Conservation (phyloP, 2,329 filamentous ascomycete species). For the Gaeumannomyces tritici region DNA sequence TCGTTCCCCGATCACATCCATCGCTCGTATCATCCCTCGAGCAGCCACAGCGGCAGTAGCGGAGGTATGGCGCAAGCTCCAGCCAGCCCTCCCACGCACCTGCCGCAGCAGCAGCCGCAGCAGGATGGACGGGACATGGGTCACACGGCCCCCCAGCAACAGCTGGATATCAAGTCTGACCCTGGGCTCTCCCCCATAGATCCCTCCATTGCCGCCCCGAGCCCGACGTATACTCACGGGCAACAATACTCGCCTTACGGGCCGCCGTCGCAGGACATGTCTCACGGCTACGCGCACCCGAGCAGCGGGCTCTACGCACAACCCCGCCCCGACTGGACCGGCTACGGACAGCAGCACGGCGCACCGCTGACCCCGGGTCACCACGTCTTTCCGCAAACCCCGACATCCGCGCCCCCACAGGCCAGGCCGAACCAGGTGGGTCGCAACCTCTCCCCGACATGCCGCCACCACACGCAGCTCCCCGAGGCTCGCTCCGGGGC, state of each 20-base stretch:
- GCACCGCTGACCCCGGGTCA: conserved; percentile 41
- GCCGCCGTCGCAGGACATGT: conserved; percentile 75
- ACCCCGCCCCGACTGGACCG: conserved; percentile 65
- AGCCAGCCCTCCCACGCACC: conserved; percentile 94
- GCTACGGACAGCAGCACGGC: conserved; percentile 47
- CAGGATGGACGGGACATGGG: conserved; percentile 51
- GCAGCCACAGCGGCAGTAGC: conserved; percentile 60
- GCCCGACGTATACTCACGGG: conserved; percentile 71
- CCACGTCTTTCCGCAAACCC: conserved; percentile 45
- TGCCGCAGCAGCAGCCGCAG: conserved; percentile 49
- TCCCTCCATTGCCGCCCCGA: conserved; percentile 90
- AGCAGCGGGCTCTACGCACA: conserved; percentile 56
- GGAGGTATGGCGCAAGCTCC: conserved; percentile 93
- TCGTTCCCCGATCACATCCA: conserved; percentile 83
- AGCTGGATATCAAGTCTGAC: conserved; percentile 66
- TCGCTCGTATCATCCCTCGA: conserved; percentile 72
- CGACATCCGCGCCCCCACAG: conserved; percentile 44
- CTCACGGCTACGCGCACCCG: conserved; percentile 61
- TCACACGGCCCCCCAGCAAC: neutral
- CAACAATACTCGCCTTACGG: conserved; percentile 84
- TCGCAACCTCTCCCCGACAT: conserved; percentile 7
- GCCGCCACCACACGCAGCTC: no score
- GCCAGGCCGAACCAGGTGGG: conserved; percentile 52
- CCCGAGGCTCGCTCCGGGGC: no score
- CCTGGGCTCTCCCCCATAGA: conserved; percentile 96